These are phyloP conservation scores for Capillidium heterosporum DNA, from an alignment of 371 early-diverging fungal genomes.

Conservation along the genomic window DNA sequence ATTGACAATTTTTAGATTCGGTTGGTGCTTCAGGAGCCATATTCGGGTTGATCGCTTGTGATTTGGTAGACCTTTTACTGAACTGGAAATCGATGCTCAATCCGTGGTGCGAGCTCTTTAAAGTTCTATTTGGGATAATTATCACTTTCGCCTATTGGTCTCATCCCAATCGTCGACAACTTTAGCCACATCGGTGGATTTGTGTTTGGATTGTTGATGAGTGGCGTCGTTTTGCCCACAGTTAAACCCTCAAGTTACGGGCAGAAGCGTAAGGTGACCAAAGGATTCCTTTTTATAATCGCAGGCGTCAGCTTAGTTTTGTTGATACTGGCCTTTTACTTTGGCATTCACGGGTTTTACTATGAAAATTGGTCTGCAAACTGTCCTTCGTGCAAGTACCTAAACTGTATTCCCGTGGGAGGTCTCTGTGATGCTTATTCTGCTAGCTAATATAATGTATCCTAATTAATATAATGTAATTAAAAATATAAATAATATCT, in stretches of 20 bases:
- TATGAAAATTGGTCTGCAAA: conserved; percentile 16
- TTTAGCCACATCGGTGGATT: conserved; percentile 63
- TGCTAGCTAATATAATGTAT: no score
- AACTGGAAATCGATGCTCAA: conserved; percentile 57
- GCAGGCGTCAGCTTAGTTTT: conserved; percentile 19
- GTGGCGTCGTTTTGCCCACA: conserved; percentile 26
- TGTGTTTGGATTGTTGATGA: conserved; percentile 24
- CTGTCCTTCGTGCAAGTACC: conserved; percentile 23
- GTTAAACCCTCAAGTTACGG: conserved; percentile 15
- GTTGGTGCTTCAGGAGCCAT: conserved; percentile 73
- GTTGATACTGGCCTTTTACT: neutral
- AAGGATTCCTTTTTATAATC: conserved; percentile 18
- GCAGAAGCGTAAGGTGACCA: conserved; percentile 17
- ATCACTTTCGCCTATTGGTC: conserved; percentile 43
- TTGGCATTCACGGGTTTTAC: conserved; percentile 26
- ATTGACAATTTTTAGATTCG: conserved; percentile 18
- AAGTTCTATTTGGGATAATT: conserved; percentile 17
- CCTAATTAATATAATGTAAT: no score
- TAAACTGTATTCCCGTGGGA: conserved; percentile 19
- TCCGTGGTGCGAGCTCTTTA: conserved; percentile 1
- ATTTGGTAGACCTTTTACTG: conserved; percentile 58
- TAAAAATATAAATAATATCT: no score
- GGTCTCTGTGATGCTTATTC: conserved; percentile 20
- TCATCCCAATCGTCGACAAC: conserved; percentile 59
- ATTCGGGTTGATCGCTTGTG: conserved; percentile 62